Evolutionary conservation across 2,329 filamentous ascomycete species (phyloP).

Genomic region (Parafenestella ontariensis): DNA sequence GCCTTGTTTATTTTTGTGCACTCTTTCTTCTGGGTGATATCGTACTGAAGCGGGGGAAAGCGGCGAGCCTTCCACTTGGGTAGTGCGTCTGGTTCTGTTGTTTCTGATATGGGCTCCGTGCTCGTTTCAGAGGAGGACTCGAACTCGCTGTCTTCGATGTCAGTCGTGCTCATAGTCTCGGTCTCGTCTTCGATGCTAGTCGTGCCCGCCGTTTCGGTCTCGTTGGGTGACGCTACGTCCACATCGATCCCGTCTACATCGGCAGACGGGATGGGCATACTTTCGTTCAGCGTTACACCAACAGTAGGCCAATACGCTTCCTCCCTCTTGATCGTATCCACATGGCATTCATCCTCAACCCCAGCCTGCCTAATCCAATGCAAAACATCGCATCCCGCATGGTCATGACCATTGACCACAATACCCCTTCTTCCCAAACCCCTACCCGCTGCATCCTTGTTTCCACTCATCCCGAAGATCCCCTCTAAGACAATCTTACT

Average conservation of each 20-base stretch:
- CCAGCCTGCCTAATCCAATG: constrained; percentile 64
- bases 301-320: constrained; percentile 25
- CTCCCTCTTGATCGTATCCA: constrained; percentile 9
- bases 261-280: neutral
- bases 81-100: constrained; percentile 1
- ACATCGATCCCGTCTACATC: constrained; percentile 1
- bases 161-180: no score
- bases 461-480: constrained; percentile 77
- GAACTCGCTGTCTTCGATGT: no score
- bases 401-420: constrained; percentile 92
- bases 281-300: constrained; percentile 4
- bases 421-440: constrained; percentile 77
- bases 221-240: constrained; percentile 7
- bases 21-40: constrained; percentile 44
- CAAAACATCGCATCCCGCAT: constrained; percentile 89
- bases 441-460: constrained; percentile 62
- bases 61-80: constrained; percentile 33
- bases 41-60: constrained; percentile 22
- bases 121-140: neutral
- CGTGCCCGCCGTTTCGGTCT: neutral
- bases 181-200: neutral
- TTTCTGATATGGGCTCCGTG: neutral
- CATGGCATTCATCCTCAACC: constrained; percentile 12
- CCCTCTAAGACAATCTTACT: constrained; percentile 78
- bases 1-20: constrained; percentile 24